These are phyloP conservation scores for Rhizophagus sp. DNA, from an alignment of 192 early-diverging fungal genomes.

Conservation along the genomic window DNA sequence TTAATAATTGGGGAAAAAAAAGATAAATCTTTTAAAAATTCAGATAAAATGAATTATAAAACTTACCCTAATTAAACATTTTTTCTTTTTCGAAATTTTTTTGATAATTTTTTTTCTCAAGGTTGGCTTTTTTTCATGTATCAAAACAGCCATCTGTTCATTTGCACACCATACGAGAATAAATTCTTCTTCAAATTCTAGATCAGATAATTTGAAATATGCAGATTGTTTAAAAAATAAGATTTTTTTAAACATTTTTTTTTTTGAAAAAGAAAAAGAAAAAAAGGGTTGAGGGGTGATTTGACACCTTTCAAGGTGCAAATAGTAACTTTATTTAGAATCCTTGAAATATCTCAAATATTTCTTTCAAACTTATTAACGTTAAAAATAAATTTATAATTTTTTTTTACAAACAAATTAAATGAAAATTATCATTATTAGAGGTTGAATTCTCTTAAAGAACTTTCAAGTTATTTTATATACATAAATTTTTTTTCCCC, in stretches of 20 bases:
- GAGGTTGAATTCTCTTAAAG: too few relatives aligned
- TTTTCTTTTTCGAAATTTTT: neutral
- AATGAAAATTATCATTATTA: too few relatives aligned
- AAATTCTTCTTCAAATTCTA: neutral
- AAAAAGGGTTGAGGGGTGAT: too few relatives aligned
- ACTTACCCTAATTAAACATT: neutral
- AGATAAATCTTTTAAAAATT: neutral
- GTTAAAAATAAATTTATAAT: too few relatives aligned
- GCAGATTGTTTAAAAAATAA: neutral
- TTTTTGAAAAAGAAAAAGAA: neutral
- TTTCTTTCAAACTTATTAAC: neutral
- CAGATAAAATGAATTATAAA: neutral
- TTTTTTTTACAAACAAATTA: too few relatives aligned
- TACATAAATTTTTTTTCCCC: too few relatives aligned
- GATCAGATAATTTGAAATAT: neutral
- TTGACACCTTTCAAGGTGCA: neutral
- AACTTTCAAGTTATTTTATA: too few relatives aligned
- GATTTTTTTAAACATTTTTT: neutral
- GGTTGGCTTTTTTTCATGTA: neutral
- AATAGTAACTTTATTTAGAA: neutral
- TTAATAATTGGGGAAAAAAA: too few relatives aligned
- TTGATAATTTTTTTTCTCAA: neutral
- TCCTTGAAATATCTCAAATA: neutral
- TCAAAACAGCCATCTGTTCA: neutral
- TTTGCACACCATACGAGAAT: neutral